Evolutionary conservation across 768 basidiomycete species (phyloP), one percentile per base, ranked within the genome.

Genomic region (Mycena maculata): DNA sequence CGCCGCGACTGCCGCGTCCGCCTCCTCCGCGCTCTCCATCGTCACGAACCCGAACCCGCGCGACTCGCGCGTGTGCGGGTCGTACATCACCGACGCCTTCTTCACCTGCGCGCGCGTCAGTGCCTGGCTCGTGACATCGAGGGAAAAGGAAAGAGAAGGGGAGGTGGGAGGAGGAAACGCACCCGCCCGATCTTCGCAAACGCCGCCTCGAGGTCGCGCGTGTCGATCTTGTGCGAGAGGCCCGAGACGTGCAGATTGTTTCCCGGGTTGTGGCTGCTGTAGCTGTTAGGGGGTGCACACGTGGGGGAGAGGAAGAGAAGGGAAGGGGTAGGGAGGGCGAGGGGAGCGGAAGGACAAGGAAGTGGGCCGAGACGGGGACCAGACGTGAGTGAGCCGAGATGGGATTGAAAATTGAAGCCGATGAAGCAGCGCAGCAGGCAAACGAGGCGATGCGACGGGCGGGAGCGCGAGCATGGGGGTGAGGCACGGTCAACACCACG

Each of bases 101-200:
- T 88, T 84, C 65, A 90, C 88, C 94, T 96, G 72, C 20, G 31
- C 22, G 33, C 27, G n/a, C 3, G 20, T 45, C 13, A 23, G 44
- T 42, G 20, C 20, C 9, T 38, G 36, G 9, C 36, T 9, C 20
- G 16, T 15, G 41, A n/a, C 9, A 16, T 9, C 6, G 20, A 42
- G 41, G 54, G 65, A 28, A 15, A 27, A 64, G 44, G 57, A 11
- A 20, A 1, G 44, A 41, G 25, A 12, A 27, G 13, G 61, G 47
- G 20, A 54, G 63, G 5, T 52, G 9, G 28, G 25, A 67, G 23
- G 36, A 18, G 5, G 28, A 50, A 11, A 22, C 39, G 25, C 72
- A 94, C 94, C 73, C 91, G 85, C 61, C 98, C 98, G 79, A 91
- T 88, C 80, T 96, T 96, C 67, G 88, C 85, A 77, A 99, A 99